Evolutionary conservation across 1,139 yeast genomes (phyloP).

Genomic region (Magnusiomyces ingens): DNA sequence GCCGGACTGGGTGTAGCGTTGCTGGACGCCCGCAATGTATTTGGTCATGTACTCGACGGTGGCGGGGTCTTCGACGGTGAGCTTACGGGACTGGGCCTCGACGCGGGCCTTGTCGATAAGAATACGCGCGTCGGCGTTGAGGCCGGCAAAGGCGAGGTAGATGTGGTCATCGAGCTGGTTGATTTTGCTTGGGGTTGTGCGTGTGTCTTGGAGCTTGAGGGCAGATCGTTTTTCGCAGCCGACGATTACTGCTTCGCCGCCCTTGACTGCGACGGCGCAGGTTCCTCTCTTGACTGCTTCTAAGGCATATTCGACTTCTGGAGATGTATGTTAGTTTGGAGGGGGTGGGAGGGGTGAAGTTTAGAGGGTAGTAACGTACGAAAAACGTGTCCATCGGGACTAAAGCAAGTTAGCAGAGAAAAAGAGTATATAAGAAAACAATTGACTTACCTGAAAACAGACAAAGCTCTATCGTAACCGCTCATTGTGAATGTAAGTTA

Average conservation of each 20-base stretch:
- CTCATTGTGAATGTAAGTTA: slow-evolving; percentile 48
- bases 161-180: slow-evolving; percentile 88
- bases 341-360: not conserved
- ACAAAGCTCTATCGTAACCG: slow-evolving; percentile 98
- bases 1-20: slow-evolving; percentile 95
- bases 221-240: slow-evolving; percentile 98
- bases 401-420: slow-evolving; percentile 23
- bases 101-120: slow-evolving; percentile 92
- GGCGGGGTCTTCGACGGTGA: slow-evolving; percentile 91
- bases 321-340: slow-evolving; percentile 5
- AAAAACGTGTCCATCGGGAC: slow-evolving; percentile 98
- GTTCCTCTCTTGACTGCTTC: slow-evolving; percentile 99
- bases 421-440: not conserved
- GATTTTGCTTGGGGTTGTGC: slow-evolving; percentile 92
- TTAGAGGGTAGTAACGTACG: slow-evolving; percentile 40
- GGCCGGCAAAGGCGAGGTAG: slow-evolving; percentile 91
- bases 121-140: slow-evolving; percentile 95
- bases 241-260: slow-evolving; percentile 77
- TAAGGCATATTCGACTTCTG: slow-evolving; percentile 91
- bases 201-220: slow-evolving; percentile 87
- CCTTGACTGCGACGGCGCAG: slow-evolving; percentile 95
- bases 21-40: slow-evolving; percentile 96
- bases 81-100: slow-evolving; percentile 94
- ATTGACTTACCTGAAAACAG: slow-evolving; percentile 83
- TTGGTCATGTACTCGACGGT: slow-evolving; percentile 87